Conservation (phyloP, 345 rosid genomes). For the Rubroshorea leprosula region DNA sequence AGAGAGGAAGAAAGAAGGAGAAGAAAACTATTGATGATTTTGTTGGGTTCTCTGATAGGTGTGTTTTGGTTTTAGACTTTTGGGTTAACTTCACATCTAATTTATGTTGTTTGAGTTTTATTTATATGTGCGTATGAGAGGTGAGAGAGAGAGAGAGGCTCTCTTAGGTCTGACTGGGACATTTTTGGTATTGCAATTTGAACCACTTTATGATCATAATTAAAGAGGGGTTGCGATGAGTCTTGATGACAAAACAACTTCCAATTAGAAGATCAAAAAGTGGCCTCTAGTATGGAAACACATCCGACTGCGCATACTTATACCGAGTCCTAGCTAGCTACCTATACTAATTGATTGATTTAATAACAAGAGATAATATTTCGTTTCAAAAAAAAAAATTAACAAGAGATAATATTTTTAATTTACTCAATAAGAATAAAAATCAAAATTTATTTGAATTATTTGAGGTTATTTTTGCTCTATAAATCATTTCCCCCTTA, state of each 20-base stretch:
- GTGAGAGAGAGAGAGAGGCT: slow-evolving; percentile 11
- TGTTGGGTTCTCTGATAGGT: not conserved
- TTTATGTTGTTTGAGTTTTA: slow-evolving; percentile 11
- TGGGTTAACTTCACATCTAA: slow-evolving; percentile 14
- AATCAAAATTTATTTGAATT: too few species aligned
- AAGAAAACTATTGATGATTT: slow-evolving; percentile 8
- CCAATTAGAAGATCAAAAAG: slow-evolving; percentile 30
- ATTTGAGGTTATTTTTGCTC: too few species aligned
- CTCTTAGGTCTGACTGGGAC: slow-evolving; percentile 34
- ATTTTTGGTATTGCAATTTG: slow-evolving; percentile 20
- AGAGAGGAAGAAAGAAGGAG: slow-evolving; percentile 19
- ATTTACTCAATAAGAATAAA: too few species aligned
- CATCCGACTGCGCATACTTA: not conserved
- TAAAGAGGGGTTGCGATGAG: too few species aligned
- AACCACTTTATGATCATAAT: not conserved
- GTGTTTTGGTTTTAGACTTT: slow-evolving; percentile 22
- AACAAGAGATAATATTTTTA: too few species aligned
- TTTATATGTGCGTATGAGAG: slow-evolving; percentile 6
- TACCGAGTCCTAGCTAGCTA: slow-evolving; percentile 1
- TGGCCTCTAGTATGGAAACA: slow-evolving; percentile 53
- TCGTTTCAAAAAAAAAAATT: too few species aligned
- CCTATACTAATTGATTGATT: too few species aligned
- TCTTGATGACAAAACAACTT: slow-evolving; percentile 41
- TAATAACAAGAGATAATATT: too few species aligned
- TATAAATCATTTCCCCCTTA: too few species aligned